Percentiles rank a stretch among this genome's conserved stretches.
These are phyloP conservation scores for Castanopsis chinensis DNA, from an alignment of 306 rosid genomes.

Conservation along the genomic window DNA sequence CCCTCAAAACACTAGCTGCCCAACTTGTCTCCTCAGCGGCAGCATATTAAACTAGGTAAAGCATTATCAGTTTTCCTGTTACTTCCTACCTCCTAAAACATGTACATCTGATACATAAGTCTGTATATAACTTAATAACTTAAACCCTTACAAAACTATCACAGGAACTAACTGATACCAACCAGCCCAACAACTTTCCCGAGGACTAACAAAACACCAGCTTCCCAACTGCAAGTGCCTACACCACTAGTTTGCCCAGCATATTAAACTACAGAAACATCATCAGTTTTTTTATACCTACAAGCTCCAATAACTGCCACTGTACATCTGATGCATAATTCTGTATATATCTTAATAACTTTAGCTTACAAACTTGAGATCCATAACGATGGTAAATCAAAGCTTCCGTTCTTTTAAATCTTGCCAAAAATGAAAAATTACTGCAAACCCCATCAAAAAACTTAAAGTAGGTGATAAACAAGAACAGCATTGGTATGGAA, in stretches of 20 bases:
- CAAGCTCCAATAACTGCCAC: not conserved
- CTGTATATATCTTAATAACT: not conserved
- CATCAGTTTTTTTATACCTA: too few relatives aligned
- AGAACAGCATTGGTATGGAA: not conserved
- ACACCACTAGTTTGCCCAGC: not conserved
- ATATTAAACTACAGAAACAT: not conserved
- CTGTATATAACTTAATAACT: too few relatives aligned
- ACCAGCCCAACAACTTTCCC: not conserved
- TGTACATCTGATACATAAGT: too few relatives aligned
- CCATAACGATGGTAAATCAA: not conserved
- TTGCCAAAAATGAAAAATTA: too few relatives aligned
- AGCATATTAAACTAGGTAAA: too few relatives aligned
- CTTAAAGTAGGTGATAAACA: not conserved
- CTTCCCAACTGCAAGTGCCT: not conserved
- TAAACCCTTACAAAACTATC: too few relatives aligned
- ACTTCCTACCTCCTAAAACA: too few relatives aligned
- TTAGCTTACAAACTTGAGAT: too few relatives aligned
- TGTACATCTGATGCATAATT: not conserved
- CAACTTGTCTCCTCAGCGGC: too few relatives aligned
- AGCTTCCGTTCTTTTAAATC: not conserved
- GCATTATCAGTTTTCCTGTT: too few relatives aligned
- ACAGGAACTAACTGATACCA: not conserved
- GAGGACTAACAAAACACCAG: not conserved
- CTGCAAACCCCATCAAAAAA: too few relatives aligned
- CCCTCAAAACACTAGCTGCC: too few relatives aligned